Conservation (phyloP, 148 eudicot genomes). For the Rhododendron ferrugineum region DNA sequence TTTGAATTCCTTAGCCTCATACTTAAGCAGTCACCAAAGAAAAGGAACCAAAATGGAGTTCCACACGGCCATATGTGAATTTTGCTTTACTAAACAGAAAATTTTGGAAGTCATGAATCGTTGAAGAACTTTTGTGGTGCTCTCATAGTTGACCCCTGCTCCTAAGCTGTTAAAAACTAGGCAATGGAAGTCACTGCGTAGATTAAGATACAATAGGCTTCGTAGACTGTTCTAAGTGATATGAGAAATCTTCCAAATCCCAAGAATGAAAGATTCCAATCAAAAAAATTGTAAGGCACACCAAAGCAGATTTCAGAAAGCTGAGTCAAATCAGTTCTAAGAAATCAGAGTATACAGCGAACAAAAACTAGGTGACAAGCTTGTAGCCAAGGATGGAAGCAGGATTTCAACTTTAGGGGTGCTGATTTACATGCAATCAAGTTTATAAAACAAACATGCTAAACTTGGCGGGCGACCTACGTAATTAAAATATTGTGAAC, state of each 20-base stretch:
- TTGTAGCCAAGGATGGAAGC: background rate
- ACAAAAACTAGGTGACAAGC: background rate
- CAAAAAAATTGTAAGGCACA: background rate
- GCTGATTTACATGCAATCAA: background rate
- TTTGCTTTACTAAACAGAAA: background rate
- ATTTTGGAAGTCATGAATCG: background rate
- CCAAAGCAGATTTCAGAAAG: background rate
- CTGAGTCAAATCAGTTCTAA: background rate
- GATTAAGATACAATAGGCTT: background rate
- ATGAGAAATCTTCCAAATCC: background rate
- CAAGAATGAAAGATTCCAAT: background rate
- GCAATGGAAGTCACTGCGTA: background rate
- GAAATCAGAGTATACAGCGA: background rate
- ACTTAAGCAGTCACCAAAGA: constrained; percentile 1
- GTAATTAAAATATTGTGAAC: background rate
- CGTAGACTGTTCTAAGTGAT: background rate
- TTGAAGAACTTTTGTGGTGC: background rate
- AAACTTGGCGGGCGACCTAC: background rate
- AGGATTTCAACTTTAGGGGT: background rate
- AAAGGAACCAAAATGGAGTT: background rate
- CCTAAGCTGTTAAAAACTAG: background rate
- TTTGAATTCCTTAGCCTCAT: background rate
- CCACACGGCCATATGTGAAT: background rate
- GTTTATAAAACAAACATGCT: background rate
- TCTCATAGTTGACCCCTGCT: background rate